These are phyloP conservation scores for Acanthamoeba sp. DNA, from an alignment of 208 protist species.

Conservation along the genomic window DNA sequence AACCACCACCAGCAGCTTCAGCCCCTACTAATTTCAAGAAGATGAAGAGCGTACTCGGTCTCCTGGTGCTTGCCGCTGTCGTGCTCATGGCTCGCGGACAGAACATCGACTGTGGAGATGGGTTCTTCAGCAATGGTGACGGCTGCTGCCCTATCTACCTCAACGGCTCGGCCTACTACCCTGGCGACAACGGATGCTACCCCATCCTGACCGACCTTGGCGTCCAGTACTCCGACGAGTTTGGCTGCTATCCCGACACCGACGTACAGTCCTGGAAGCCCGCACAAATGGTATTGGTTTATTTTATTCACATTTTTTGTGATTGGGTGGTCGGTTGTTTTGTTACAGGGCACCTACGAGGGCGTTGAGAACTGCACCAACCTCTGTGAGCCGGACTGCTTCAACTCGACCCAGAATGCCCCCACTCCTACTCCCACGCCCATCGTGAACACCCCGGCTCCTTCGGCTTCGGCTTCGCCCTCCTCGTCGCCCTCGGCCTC, in stretches of 20 bases:
- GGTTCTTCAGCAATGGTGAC: slow-evolving; percentile 18
- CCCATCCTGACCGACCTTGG: not conserved
- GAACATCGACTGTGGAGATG: not conserved
- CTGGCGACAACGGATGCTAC: not conserved
- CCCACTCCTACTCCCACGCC: not conserved
- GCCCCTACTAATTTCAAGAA: too few species aligned
- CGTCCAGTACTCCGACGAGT: not conserved
- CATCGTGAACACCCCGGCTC: not conserved
- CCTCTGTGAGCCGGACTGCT: not conserved
- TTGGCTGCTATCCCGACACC: not conserved
- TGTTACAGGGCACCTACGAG: not conserved
- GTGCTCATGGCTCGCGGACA: not conserved
- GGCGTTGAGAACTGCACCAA: slow-evolving; percentile 14
- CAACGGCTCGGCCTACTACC: slow-evolving; percentile 17
- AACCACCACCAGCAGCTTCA: not conserved
- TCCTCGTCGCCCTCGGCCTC: not conserved
- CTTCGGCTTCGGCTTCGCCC: not conserved
- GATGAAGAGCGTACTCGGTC: not conserved
- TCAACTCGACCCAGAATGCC: not conserved
- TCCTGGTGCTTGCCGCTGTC: not conserved
- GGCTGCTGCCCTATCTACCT: slow-evolving; percentile 15
- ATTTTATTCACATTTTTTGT: too few species aligned
- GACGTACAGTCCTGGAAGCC: not conserved
- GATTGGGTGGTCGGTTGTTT: too few species aligned
- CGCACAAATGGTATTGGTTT: too few species aligned